A percentile compares a stretch with the other conserved stretches of the same genome.
These are phyloP conservation scores for Phaffomyces thermotolerans DNA, from an alignment of 805 yeast species.

Conservation along the genomic window DNA sequence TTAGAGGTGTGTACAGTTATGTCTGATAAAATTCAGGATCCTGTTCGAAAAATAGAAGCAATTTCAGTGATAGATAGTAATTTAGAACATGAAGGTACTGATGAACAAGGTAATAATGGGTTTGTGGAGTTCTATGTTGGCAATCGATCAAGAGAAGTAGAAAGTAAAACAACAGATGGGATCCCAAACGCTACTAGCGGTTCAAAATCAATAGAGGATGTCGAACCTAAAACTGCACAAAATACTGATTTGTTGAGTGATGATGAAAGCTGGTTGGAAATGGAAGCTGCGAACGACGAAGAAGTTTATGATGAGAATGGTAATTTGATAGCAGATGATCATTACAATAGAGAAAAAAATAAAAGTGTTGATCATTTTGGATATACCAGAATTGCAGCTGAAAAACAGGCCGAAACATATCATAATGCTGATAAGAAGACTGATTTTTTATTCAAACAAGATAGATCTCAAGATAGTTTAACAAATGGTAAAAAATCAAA, in stretches of 20 bases:
- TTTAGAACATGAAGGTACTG: no score
- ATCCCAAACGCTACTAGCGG: background rate
- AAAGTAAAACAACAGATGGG: background rate
- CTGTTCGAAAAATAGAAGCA: no score
- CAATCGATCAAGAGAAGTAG: constrained; percentile 8
- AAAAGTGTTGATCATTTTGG: constrained; percentile 34
- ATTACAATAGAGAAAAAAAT: constrained; percentile 9
- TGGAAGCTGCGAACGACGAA: constrained; percentile 72
- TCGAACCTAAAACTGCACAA: background rate
- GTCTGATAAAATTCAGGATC: no score
- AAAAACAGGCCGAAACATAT: constrained; percentile 76
- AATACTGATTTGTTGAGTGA: constrained; percentile 14
- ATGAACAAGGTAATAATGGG: background rate
- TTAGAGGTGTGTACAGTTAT: no score
- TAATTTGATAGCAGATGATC: constrained; percentile 37
- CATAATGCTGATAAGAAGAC: constrained; percentile 46
- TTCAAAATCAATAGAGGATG: background rate
- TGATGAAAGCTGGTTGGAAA: constrained; percentile 67
- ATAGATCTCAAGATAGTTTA: background rate
- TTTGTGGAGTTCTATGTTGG: constrained; percentile 28
- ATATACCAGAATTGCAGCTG: constrained; percentile 83
- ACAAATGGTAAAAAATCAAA: background rate
- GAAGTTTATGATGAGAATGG: constrained; percentile 81
- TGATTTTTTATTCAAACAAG: constrained; percentile 41
- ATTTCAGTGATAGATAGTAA: no score